phyloP scores from a whole-genome alignment of 139 green algal genomes.

The Chlorella sp. region DNA sequence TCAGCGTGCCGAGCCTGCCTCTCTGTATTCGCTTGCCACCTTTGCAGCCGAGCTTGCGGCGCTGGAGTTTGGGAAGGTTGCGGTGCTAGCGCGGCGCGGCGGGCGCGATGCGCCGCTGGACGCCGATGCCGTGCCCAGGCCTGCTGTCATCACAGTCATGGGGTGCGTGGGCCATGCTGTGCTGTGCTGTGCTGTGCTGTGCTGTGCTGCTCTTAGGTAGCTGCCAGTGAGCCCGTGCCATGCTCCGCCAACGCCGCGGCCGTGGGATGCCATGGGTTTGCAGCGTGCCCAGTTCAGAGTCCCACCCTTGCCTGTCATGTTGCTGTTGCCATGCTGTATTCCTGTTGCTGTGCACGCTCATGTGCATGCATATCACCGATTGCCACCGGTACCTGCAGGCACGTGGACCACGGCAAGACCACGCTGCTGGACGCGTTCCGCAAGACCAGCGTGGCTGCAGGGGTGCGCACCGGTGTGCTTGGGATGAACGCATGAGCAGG shows the following conservation, averaged over 20 bases:
- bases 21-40: not conserved
- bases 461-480: not conserved
- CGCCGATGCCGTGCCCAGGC: constrained; percentile 54
- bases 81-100: constrained; percentile 37
- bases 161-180: constrained; percentile 33
- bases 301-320: too few relatives aligned
- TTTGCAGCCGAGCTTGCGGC: constrained; percentile 70
- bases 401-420: constrained; percentile 97
- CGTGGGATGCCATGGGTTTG: too few relatives aligned
- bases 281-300: too few relatives aligned
- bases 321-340: too few relatives aligned
- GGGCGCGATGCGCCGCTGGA: constrained; percentile 14
- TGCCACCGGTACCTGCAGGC: not conserved
- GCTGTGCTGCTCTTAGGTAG: too few relatives aligned
- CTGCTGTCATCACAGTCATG: constrained; percentile 91
- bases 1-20: not conserved
- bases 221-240: too few relatives aligned
- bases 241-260: too few relatives aligned
- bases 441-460: constrained; percentile 79
- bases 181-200: too few relatives aligned
- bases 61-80: constrained; percentile 64
- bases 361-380: too few relatives aligned
- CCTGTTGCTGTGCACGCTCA: too few relatives aligned
- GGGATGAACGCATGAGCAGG: not conserved
- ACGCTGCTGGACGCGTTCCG: constrained; percentile 90